Evolutionary conservation across 108 stramenopile species (phyloP).

Genomic region (Tribonema minus): DNA sequence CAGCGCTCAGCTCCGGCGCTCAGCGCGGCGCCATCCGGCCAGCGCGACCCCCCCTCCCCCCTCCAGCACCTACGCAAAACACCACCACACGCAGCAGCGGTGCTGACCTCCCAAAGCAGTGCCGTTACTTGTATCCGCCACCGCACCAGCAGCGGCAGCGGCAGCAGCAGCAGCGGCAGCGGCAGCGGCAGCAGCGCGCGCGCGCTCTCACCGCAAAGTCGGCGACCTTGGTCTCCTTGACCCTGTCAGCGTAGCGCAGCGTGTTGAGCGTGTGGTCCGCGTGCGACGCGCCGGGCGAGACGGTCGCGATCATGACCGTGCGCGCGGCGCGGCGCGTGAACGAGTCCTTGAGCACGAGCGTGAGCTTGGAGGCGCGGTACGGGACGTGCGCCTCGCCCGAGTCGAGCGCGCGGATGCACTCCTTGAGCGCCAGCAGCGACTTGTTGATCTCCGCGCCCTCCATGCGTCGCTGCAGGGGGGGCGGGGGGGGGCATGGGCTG

Average conservation of each 20-base stretch:
- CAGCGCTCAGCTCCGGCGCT: neutral
- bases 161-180: conserved; percentile 1
- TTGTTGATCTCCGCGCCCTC: conserved; percentile 98
- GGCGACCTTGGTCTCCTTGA: conserved; percentile 53
- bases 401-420: conserved; percentile 94
- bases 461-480: conserved; percentile 57
- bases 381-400: conserved; percentile 83
- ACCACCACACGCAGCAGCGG: too few relatives aligned
- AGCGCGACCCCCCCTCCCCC: neutral
- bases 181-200: conserved; percentile 2
- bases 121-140: too few relatives aligned
- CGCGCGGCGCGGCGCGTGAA: conserved; percentile 81
- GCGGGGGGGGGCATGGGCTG: too few relatives aligned
- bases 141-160: neutral
- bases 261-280: conserved; percentile 98
- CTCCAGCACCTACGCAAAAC: neutral
- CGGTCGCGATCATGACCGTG: conserved; percentile 96
- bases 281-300: conserved; percentile 81
- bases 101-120: too few relatives aligned
- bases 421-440: conserved; percentile 86
- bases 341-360: conserved; percentile 91
- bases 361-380: conserved; percentile 96
- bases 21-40: neutral
- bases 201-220: conserved; percentile 4
- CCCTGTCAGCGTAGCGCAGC: conserved; percentile 62